phyloP scores from a whole-genome alignment of 1,284 basidiomycete species.

The Ustilago xerochloae region DNA sequence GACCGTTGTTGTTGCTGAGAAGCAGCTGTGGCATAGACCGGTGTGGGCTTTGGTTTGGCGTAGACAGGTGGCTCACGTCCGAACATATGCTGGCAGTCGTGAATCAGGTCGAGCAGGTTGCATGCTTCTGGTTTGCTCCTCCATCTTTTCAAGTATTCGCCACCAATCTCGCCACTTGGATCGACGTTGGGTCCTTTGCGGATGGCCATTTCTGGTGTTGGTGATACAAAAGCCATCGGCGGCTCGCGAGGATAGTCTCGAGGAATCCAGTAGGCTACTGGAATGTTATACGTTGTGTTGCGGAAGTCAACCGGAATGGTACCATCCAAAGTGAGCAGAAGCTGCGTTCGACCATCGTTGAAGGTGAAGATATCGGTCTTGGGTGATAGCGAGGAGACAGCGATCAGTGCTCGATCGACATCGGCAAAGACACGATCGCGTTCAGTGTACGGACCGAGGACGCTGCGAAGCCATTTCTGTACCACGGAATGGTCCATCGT shows the following conservation, averaged over 20 bases:
- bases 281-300: slow-evolving; percentile 87
- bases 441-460: slow-evolving; percentile 72
- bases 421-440: slow-evolving; percentile 75
- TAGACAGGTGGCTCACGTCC: slow-evolving; percentile 88
- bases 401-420: slow-evolving; percentile 75
- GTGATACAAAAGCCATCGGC: slow-evolving; percentile 92
- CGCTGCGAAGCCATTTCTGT: slow-evolving; percentile 61
- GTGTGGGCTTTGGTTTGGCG: slow-evolving; percentile 76
- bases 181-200: slow-evolving; percentile 81
- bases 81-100: slow-evolving; percentile 82
- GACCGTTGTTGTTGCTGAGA: slow-evolving; percentile 40
- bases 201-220: slow-evolving; percentile 91
- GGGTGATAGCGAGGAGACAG: slow-evolving; percentile 78
- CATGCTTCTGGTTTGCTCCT: slow-evolving; percentile 85
- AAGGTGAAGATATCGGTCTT: slow-evolving; percentile 95
- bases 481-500: slow-evolving; percentile 63
- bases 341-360: slow-evolving; percentile 91
- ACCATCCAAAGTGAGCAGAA: slow-evolving; percentile 89
- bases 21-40: slow-evolving; percentile 45
- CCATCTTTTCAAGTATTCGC: slow-evolving; percentile 82
- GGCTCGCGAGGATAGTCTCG: slow-evolving; percentile 72
- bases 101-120: slow-evolving; percentile 76
- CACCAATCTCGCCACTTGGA: slow-evolving; percentile 79
- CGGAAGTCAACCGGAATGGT: slow-evolving; percentile 87
- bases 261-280: slow-evolving; percentile 82